Percentiles rank a stretch among this genome's conserved stretches.
Evolutionary conservation across 148 eudicot species (phyloP).

Genomic region (Tetragonia tetragonoides): DNA sequence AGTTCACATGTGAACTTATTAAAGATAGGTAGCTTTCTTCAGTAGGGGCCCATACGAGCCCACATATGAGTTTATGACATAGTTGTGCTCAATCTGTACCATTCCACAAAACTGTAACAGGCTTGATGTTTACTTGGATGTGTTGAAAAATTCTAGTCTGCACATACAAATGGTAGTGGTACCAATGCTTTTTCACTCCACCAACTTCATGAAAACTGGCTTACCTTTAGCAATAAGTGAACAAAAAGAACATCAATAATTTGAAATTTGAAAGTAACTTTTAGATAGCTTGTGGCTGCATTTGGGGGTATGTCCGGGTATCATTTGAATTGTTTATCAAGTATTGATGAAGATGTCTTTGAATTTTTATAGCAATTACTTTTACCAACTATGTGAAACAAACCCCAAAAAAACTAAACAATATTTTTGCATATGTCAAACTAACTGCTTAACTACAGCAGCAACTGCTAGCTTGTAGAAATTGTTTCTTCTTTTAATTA

Average conservation of each 20-base stretch:
- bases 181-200: slow-evolving; percentile 9
- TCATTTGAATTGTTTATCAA: neutral
- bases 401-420: too few relatives aligned
- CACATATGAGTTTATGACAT: neutral
- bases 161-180: neutral
- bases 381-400: neutral
- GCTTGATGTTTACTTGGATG: slow-evolving; percentile 13
- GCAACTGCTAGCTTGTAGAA: too few relatives aligned
- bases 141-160: neutral
- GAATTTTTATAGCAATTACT: neutral
- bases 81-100: neutral
- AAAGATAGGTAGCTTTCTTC: slow-evolving; percentile 13
- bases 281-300: neutral
- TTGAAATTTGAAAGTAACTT: neutral
- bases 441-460: too few relatives aligned
- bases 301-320: neutral
- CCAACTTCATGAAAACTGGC: slow-evolving; percentile 2
- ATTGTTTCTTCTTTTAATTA: too few relatives aligned
- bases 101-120: neutral
- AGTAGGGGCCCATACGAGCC: neutral
- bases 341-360: neutral
- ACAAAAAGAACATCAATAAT: neutral
- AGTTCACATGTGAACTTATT: slow-evolving; percentile 22
- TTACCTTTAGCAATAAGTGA: neutral
- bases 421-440: too few relatives aligned